A percentile compares a stretch with the other conserved stretches of the same genome.
Conservation (phyloP, 257 asterid species). For the Gynochthodes officinalis region DNA sequence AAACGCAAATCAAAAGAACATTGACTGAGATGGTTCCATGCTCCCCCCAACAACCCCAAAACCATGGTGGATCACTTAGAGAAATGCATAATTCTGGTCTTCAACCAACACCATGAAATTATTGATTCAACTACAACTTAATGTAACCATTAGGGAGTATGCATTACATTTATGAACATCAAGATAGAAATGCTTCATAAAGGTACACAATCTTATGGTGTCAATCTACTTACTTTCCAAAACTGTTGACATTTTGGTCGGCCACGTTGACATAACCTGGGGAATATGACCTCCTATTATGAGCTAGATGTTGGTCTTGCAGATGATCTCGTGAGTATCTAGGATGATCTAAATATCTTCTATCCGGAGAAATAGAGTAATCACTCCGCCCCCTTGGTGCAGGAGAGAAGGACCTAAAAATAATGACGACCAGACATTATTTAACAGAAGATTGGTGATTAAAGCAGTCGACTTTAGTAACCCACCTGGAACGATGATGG, state of each 20-base stretch:
- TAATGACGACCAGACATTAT: background rate
- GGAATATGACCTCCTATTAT: slow-evolving; percentile 22
- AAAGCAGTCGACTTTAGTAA: background rate
- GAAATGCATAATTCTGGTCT: background rate
- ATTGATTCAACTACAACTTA: background rate
- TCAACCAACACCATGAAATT: background rate
- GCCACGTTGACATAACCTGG: slow-evolving; percentile 17
- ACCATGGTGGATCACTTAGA: background rate
- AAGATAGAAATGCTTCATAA: background rate
- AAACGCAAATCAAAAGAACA: background rate
- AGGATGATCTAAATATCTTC: slow-evolving; percentile 27
- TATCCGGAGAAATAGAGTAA: slow-evolving; percentile 28
- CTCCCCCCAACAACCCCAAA: background rate
- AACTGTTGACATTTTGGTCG: slow-evolving; percentile 17
- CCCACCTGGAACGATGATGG: slow-evolving; percentile 31
- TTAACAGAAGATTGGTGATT: background rate
- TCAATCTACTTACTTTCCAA: slow-evolving; percentile 21
- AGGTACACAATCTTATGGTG: background rate
- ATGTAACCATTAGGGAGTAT: background rate
- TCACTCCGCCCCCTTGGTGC: slow-evolving; percentile 22
- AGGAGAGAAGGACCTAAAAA: slow-evolving; percentile 33
- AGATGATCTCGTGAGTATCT: slow-evolving; percentile 26
- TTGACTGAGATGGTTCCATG: background rate
- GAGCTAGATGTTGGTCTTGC: slow-evolving; percentile 13
- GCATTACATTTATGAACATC: background rate